These are phyloP conservation scores for Epichloe festucae DNA, from an alignment of 2,329 filamentous ascomycete genomes.

Conservation along the genomic window DNA sequence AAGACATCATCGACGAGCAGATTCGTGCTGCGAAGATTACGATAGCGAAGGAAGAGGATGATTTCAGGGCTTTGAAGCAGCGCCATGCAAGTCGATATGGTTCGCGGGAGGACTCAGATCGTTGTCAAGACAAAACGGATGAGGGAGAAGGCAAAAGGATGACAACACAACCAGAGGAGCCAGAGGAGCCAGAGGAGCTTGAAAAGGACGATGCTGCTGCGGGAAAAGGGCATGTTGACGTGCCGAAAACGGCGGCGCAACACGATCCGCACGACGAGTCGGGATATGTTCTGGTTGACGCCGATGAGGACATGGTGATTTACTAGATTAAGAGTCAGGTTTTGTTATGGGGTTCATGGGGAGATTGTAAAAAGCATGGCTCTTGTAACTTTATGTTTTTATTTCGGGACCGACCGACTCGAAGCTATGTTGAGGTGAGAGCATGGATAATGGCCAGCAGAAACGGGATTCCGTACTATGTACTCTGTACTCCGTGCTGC, in stretches of 20 bases:
- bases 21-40: conserved; percentile 48
- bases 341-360: background rate
- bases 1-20: conserved; percentile 58
- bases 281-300: conserved; percentile 68
- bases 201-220: background rate
- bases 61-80: conserved; percentile 42
- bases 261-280: conserved; percentile 51
- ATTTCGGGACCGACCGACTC: background rate
- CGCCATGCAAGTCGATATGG: conserved; percentile 20
- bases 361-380: background rate
- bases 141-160: conserved; percentile 12
- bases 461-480: background rate
- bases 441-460: background rate
- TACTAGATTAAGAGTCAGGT: conserved; percentile 43
- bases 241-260: conserved; percentile 8
- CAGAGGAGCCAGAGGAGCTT: conserved; percentile 1
- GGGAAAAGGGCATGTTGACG: background rate
- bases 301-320: conserved; percentile 82
- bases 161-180: background rate
- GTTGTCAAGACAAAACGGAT: conserved; percentile 17
- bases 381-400: background rate
- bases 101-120: conserved; percentile 6
- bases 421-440: background rate
- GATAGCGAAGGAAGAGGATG: conserved; percentile 51
- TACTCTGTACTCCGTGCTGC: too few species aligned